These are phyloP conservation scores for Otatea glauca DNA, from an alignment of 176 grass and related monocot species.

Conservation along the genomic window DNA sequence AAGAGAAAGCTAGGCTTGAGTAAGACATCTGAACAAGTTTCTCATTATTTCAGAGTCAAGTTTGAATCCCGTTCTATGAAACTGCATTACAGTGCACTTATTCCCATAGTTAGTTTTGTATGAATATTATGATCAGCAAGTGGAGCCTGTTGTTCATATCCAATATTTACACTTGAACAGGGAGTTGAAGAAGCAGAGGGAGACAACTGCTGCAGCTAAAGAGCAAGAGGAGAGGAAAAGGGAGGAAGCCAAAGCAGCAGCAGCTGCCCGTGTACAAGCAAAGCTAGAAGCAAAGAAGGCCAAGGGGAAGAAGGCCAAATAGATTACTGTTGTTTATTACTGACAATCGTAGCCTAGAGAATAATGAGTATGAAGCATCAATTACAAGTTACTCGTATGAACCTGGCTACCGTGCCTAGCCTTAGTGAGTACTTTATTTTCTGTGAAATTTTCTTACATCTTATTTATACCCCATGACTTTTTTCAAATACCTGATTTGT, in stretches of 20 bases:
- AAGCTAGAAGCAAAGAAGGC: slow-evolving; percentile 75
- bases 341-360: not conserved
- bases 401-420: not conserved
- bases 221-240: slow-evolving; percentile 73
- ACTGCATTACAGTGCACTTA: not conserved
- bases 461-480: no score
- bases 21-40: slow-evolving; percentile 40
- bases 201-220: slow-evolving; percentile 50
- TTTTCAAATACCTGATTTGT: no score
- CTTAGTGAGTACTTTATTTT: no score
- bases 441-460: no score
- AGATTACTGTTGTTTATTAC: not conserved
- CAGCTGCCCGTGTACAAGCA: slow-evolving; percentile 52
- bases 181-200: slow-evolving; percentile 67
- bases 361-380: not conserved
- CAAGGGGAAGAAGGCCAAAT: slow-evolving; percentile 65
- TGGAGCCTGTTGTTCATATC: not conserved
- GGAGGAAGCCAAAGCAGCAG: slow-evolving; percentile 38
- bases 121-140: not conserved
- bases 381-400: not conserved
- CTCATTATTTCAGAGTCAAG: not conserved
- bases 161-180: slow-evolving; percentile 7
- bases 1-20: slow-evolving; percentile 75
- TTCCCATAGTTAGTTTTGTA: not conserved
- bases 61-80: not conserved